Conservation (phyloP, 345 rosid species). For the Eucalyptus rudis region DNA sequence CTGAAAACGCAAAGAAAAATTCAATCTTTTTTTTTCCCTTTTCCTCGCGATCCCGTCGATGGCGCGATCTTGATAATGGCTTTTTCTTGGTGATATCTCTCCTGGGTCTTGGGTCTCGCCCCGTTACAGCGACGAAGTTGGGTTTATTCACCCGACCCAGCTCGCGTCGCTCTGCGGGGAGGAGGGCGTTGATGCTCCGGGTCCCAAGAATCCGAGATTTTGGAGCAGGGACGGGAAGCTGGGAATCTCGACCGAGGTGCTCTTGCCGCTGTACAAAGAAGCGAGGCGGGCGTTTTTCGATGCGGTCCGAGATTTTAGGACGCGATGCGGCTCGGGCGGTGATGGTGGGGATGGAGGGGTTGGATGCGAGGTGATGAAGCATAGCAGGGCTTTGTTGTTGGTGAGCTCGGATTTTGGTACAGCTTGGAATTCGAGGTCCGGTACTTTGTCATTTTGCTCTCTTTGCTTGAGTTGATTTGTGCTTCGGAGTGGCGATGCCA, state of each 20-base stretch:
- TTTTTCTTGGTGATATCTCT: not conserved
- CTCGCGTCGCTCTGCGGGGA: constrained; percentile 33
- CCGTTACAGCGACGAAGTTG: constrained; percentile 62
- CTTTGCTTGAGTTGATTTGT: not conserved
- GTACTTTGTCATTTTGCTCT: not conserved
- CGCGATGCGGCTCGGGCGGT: not conserved
- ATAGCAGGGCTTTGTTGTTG: constrained; percentile 60
- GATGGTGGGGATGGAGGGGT: not conserved
- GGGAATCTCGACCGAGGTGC: constrained; percentile 60
- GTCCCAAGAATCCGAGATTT: constrained; percentile 14
- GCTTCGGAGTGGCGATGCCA: not conserved
- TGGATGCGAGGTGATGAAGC: constrained; percentile 51
- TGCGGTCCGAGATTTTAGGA: constrained; percentile 23
- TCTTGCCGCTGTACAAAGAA: constrained; percentile 42
- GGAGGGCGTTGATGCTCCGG: constrained; percentile 2
- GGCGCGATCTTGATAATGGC: not conserved
- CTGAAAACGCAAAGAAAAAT: not conserved
- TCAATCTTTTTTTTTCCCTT: not conserved
- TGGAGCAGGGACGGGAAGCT: constrained; percentile 71
- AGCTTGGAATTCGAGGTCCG: constrained; percentile 91
- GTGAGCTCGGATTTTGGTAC: constrained; percentile 78
- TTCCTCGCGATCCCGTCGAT: not conserved
- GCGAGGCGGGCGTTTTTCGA: constrained; percentile 45
- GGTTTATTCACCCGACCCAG: constrained; percentile 86
- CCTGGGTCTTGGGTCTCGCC: not conserved